Base-by-base conservation (phyloP, 371 early-diverging fungal species). In the Umbelopsis sp. region DNA sequence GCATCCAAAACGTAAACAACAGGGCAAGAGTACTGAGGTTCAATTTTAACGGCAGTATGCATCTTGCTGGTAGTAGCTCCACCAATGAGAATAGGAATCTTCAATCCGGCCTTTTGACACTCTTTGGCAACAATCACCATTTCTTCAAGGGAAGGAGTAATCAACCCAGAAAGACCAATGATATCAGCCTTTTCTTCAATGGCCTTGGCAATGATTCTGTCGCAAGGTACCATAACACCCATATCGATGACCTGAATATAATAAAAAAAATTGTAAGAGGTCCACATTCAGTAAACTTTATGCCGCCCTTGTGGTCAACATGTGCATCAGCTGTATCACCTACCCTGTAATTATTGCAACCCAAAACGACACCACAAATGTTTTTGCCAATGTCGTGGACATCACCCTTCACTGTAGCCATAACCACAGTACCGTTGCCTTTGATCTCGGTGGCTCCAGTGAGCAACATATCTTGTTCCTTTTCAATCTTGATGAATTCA, bases 11-110 rank as follows among this genome's bases (percentile, higher is more conserved):
- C 88, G 53, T 94, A 91, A 22, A 94, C 82, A 5, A 82, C 91
- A 0, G 94, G 92, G 25, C 77, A 65, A 6, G 79, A 72, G 76
- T 94, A 94, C 44, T 93, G 88, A 25, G 97, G 97, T 0, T 94
- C 91, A 70, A 97, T 96, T 80, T 97, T 97, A 63, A 97, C 97
- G 11, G 97, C 96, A 0, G 96, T 96, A 75, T 97, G 97, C 76
- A 94, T 94, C 79, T 95, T 96, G 72, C 93, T 92, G 4, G 97
- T 97, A 1, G 97, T 97, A 2, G 97, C 97, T 50, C 97, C 97
- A 53, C 97, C 97, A 68, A 97, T 94, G 45, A 97, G 77, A 65
- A 97, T 85, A 12, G 97, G 97, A 32, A 89, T 82, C 73, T 91
- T 94, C 70, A 96, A 73, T n/a, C 94, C 94, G 11, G 86, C 89